A percentile compares a stretch with the other conserved stretches of the same genome.
Evolutionary conservation across 2,329 filamentous ascomycete genomes (phyloP).

Genomic region (Aspergillus glaucus): DNA sequence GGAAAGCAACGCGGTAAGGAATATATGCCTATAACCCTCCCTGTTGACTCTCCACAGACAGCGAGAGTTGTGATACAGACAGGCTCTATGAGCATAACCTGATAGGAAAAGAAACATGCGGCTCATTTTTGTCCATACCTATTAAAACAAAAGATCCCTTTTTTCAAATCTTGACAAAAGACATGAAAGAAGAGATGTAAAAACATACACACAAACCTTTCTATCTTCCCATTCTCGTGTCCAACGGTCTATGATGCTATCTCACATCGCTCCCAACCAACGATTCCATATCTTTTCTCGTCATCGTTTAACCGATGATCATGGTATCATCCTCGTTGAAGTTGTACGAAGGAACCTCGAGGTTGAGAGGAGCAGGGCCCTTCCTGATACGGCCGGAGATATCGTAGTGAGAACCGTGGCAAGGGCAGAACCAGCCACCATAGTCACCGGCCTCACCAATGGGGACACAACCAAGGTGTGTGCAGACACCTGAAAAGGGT

Average conservation of each 20-base stretch:
- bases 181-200: slow-evolving; percentile 22
- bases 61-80: too few species aligned
- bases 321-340: slow-evolving; percentile 87
- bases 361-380: slow-evolving; percentile 93
- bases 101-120: slow-evolving; percentile 16
- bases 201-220: slow-evolving; percentile 13
- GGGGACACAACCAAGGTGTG: slow-evolving; percentile 96
- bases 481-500: slow-evolving; percentile 72
- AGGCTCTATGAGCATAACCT: slow-evolving; percentile 12
- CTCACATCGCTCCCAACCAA: slow-evolving; percentile 10
- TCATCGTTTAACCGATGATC: slow-evolving; percentile 73
- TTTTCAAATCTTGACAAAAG: slow-evolving; percentile 26
- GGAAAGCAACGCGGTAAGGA: slow-evolving; percentile 6
- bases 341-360: slow-evolving; percentile 87
- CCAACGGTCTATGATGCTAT: slow-evolving; percentile 5
- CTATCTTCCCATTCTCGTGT: slow-evolving; percentile 9
- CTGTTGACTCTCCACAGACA: too few species aligned
- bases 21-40: slow-evolving; percentile 1
- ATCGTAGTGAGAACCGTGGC: slow-evolving; percentile 99
- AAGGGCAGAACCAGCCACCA: slow-evolving; percentile 99
- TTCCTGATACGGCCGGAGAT: slow-evolving; percentile 97
- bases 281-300: slow-evolving; percentile 3
- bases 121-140: slow-evolving; percentile 29
- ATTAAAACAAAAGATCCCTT: slow-evolving; percentile 33
- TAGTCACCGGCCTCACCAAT: slow-evolving; percentile 98